These are phyloP conservation scores for Aspergillus texensis DNA, from an alignment of 2,329 filamentous ascomycete species.

Conservation along the genomic window DNA sequence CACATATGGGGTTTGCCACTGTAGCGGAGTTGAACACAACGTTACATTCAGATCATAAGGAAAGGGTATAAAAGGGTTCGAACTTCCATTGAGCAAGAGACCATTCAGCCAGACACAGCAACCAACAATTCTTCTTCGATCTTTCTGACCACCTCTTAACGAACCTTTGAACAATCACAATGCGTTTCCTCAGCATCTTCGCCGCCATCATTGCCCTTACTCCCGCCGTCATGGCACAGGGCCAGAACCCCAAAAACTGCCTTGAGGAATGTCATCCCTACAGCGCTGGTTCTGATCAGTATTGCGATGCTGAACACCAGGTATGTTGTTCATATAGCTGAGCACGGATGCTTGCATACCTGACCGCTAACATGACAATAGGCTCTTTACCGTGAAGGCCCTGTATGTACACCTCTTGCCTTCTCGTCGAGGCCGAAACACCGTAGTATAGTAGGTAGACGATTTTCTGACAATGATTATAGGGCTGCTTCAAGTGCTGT, in stretches of 20 bases:
- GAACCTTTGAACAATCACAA: background rate
- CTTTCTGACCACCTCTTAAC: background rate
- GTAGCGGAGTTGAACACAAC: background rate
- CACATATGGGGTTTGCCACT: background rate
- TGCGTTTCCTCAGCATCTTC: background rate
- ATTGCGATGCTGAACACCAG: background rate
- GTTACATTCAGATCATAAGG: background rate
- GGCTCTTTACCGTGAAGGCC: background rate
- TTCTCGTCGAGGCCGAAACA: background rate
- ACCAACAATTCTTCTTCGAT: background rate
- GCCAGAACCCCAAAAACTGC: background rate
- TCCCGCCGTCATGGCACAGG: background rate
- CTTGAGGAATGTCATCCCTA: background rate
- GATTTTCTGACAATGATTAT: background rate
- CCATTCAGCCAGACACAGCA: background rate
- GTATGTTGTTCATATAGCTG: background rate
- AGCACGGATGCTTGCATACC: background rate
- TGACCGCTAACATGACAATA: background rate
- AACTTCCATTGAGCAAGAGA: background rate
- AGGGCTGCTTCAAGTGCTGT: slow-evolving; percentile 2
- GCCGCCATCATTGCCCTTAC: background rate
- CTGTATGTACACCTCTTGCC: background rate
- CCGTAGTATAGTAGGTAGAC: background rate
- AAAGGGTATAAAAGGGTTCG: background rate
- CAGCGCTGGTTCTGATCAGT: background rate